phyloP scores from a whole-genome alignment of 1,284 basidiomycete species.

The Fistulinella cinereoalba region DNA sequence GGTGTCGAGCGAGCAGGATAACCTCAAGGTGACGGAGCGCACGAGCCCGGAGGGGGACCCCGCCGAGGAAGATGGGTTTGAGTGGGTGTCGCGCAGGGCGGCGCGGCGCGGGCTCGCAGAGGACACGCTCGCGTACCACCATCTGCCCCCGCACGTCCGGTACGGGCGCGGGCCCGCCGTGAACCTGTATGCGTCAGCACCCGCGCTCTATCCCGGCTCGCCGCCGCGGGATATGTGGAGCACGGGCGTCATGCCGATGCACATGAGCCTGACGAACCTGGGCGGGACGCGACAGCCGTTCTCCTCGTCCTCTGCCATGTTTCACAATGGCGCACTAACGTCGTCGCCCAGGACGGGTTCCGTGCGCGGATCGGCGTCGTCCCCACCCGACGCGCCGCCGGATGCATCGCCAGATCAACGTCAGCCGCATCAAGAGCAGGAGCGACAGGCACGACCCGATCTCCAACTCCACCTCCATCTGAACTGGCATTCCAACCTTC shows the following conservation, averaged over 20 bases:
- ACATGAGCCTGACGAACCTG: slow-evolving; percentile 36
- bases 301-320: slow-evolving; percentile 28
- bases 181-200: slow-evolving; percentile 59
- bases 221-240: slow-evolving; percentile 49
- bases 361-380: slow-evolving; percentile 6
- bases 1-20: slow-evolving; percentile 35
- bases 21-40: slow-evolving; percentile 54
- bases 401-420: not conserved
- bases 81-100: slow-evolving; percentile 72
- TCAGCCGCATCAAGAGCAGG: not conserved
- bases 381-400: slow-evolving; percentile 13
- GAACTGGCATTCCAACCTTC: slow-evolving; percentile 74
- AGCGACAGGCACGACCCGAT: slow-evolving; percentile 50
- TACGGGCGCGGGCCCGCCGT: slow-evolving; percentile 54
- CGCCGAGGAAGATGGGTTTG: slow-evolving; percentile 63
- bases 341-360: slow-evolving; percentile 34
- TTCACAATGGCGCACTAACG: slow-evolving; percentile 40
- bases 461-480: slow-evolving; percentile 75
- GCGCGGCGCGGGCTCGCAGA: slow-evolving; percentile 48
- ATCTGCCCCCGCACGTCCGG: slow-evolving; percentile 68
- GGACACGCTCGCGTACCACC: slow-evolving; percentile 60
- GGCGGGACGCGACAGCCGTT: too few relatives aligned
- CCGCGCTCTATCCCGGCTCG: slow-evolving; percentile 41
- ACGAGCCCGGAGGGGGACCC: slow-evolving; percentile 51
- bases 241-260: slow-evolving; percentile 23